A percentile compares a stretch with the other conserved stretches of the same genome.
Conservation (phyloP, 2,329 filamentous ascomycete genomes). For the Tricladium varicosporioides region DNA sequence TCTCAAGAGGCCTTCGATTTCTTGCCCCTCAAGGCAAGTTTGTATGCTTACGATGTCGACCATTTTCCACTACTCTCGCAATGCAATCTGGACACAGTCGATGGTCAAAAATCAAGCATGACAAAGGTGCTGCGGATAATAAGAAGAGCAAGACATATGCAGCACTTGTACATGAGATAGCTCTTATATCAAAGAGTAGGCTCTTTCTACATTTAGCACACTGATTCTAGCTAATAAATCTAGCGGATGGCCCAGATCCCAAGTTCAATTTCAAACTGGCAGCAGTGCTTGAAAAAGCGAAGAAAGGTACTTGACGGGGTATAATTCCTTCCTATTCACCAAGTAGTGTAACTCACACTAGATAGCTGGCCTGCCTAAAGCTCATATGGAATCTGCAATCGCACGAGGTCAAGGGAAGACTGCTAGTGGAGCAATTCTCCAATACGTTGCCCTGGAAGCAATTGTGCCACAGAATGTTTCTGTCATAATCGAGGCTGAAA, state of each 20-base stretch:
- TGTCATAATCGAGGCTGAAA: conserved; percentile 80
- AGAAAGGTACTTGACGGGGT: conserved; percentile 57
- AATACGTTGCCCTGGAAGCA: conserved; percentile 74
- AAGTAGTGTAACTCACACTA: conserved; percentile 22
- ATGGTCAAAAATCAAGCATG: conserved; percentile 95
- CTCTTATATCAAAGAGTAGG: conserved; percentile 71
- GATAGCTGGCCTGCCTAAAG: conserved; percentile 74
- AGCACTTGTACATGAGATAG: conserved; percentile 68
- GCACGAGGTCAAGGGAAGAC: conserved; percentile 86
- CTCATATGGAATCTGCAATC: conserved; percentile 79
- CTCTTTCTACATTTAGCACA: conserved; percentile 18
- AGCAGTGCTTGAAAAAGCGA: conserved; percentile 70
- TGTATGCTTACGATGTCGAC: conserved; percentile 28
- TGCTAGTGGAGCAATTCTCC: conserved; percentile 70
- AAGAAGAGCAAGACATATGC: conserved; percentile 73
- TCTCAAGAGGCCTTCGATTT: conserved; percentile 28
- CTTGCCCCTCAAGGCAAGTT: conserved; percentile 14
- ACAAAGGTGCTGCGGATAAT: conserved; percentile 83
- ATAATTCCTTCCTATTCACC: conserved; percentile 19
- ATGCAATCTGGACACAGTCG: conserved; percentile 75
- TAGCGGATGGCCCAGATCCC: conserved; percentile 74
- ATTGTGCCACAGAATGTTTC: conserved; percentile 76
- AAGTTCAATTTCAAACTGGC: conserved; percentile 74
- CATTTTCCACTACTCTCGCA: conserved; percentile 43
- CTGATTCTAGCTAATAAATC: conserved; percentile 14